Evolutionary conservation across 768 basidiomycete genomes (phyloP), one percentile per base, ranked within the genome.

Genomic region (Tylopilus felleus): DNA sequence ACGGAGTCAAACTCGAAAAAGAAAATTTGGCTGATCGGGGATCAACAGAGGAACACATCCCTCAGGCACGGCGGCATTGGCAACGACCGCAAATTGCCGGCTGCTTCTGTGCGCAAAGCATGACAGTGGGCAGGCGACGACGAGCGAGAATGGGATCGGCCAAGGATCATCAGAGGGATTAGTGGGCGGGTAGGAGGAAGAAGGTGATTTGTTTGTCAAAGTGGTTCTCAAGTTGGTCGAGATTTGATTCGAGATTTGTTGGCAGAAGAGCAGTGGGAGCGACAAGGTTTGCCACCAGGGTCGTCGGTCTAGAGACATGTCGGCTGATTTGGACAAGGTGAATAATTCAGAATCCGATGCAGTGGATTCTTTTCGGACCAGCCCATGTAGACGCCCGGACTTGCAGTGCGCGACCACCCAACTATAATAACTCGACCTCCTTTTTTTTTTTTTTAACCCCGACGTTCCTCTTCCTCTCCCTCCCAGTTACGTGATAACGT

Each of bases 11-110:
- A 73, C 62, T 55, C 40, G 62, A 65, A 69, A 65, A 63, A 68
- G 65, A 65, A 62, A 65, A 48, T 68, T 65, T 69, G 60, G 65
- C 73, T 83, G 82, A 83, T 83, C 80, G 75, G 80, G 80, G 82
- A 83, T 83, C 82, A 83, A 75, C 70, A 71, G 71, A 75, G 73
- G 69, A 62, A 68, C 68, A 53, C 65, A 67, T 59, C 55, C 58
- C 52, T 56, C 49, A 71, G 69, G 69, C 60, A 71, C 71, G 28
- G 42, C 58, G 69, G 62, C 49, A 57, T 52, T 61, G 55, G 51
- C 53, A 49, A 58, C 67, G 46, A 61, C 63, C 69, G 69, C 65
- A 61, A 63, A 51, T 33, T 70, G 68, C 69, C 69, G 67, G 52
- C 33, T 14, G 38, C 47, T 55, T 43, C 33, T 33, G 40, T 23